These are phyloP conservation scores for Zymoseptoria ardabiliae DNA, from an alignment of 2,329 filamentous ascomycete genomes.

Conservation along the genomic window DNA sequence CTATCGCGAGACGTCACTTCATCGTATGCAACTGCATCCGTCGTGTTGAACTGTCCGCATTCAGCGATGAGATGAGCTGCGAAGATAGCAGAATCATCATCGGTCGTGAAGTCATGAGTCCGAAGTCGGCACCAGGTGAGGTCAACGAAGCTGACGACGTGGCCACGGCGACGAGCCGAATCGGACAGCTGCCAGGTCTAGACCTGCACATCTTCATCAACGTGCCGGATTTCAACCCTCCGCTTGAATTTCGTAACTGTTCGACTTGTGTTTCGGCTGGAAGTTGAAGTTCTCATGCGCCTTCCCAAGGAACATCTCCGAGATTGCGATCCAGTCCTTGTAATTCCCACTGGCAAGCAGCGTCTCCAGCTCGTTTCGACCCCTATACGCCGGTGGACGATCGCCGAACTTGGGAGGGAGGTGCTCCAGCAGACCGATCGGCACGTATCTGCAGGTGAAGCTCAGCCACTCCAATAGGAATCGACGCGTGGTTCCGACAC, in stretches of 20 bases:
- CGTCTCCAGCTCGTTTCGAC: conserved; percentile 88
- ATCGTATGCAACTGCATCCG: too few relatives aligned
- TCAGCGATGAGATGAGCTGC: too few relatives aligned
- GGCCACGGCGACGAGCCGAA: too few relatives aligned
- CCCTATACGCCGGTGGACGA: conserved; percentile 73
- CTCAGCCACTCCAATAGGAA: conserved; percentile 95
- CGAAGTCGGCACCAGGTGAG: too few relatives aligned
- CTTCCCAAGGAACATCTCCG: conserved; percentile 90
- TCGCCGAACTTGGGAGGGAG: conserved; percentile 86
- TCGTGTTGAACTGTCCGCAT: too few relatives aligned
- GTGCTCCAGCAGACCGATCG: conserved; percentile 78
- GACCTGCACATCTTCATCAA: too few relatives aligned
- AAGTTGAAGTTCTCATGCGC: conserved; percentile 88
- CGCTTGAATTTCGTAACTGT: conserved; percentile 75
- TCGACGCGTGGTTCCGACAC: conserved; percentile 79
- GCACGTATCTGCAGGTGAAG: conserved; percentile 87
- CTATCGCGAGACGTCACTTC: too few relatives aligned
- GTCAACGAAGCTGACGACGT: too few relatives aligned
- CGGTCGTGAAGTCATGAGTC: too few relatives aligned
- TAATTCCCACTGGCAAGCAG: conserved; percentile 84
- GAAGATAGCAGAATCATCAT: too few relatives aligned
- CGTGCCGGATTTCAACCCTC: conserved; percentile 43
- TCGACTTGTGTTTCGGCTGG: conserved; percentile 95
- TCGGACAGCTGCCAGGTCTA: too few relatives aligned
- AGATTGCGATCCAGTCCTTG: conserved; percentile 98